Conservation (phyloP, 305 asterid genomes). For the Fraxinus albicans region DNA sequence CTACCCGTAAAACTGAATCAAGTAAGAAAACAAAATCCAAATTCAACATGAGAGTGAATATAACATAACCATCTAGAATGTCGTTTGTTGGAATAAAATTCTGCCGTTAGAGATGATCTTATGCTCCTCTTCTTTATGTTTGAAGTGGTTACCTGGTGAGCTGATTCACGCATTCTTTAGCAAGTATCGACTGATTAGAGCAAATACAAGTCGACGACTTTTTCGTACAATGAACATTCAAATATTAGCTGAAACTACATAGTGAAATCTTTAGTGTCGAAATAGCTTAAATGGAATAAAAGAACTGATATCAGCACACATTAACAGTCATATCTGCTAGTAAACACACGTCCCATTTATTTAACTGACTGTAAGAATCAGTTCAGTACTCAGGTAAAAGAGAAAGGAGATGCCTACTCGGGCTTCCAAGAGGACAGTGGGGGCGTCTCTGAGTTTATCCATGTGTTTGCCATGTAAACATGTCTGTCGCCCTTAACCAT, state of each 20-base stretch:
- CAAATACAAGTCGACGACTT: background rate
- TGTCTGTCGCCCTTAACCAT: constrained; percentile 45
- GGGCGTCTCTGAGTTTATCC: constrained; percentile 39
- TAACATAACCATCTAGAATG: too few relatives aligned
- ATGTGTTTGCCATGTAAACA: constrained; percentile 11
- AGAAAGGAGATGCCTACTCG: too few relatives aligned
- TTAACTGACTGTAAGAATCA: background rate
- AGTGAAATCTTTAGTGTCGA: background rate
- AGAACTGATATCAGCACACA: background rate
- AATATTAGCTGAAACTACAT: background rate
- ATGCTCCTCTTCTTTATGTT: too few relatives aligned
- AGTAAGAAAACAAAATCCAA: too few relatives aligned
- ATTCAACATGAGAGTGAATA: too few relatives aligned
- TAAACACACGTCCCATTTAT: background rate
- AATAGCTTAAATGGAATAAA: background rate
- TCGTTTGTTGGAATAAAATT: too few relatives aligned
- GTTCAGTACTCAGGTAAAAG: background rate
- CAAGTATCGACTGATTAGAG: too few relatives aligned
- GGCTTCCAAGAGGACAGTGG: too few relatives aligned
- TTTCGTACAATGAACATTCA: background rate
- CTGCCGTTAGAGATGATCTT: too few relatives aligned
- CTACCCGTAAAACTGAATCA: too few relatives aligned
- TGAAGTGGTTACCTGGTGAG: background rate
- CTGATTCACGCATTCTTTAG: too few relatives aligned
- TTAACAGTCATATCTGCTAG: background rate